A percentile compares a stretch with the other conserved stretches of the same genome.
Evolutionary conservation across 179 eudicot species (phyloP).

Genomic region (Spergularia azorica): DNA sequence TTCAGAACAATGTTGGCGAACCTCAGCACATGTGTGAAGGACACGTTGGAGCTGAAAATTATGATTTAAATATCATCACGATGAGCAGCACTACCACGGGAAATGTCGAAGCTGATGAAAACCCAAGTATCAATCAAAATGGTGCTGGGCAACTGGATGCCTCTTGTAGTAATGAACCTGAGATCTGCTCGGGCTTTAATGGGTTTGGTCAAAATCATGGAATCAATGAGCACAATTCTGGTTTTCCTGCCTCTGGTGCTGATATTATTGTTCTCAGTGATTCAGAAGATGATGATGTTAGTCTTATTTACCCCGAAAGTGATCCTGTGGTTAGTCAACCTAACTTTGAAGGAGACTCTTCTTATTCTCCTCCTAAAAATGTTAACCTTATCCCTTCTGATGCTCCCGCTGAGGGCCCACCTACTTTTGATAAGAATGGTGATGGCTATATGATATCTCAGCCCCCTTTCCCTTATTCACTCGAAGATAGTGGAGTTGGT

Average conservation of each 20-base stretch:
- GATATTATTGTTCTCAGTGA: constrained; percentile 68
- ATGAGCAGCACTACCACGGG: constrained; percentile 64
- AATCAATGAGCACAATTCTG: constrained; percentile 22
- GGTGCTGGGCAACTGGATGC: constrained; percentile 30
- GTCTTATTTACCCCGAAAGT: constrained; percentile 34
- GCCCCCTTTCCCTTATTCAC: constrained; percentile 19
- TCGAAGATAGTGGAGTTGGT: constrained; percentile 23
- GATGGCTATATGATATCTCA: constrained; percentile 23
- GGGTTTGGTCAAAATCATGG: constrained; percentile 17
- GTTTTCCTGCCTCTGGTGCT: constrained; percentile 27
- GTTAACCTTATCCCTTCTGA: constrained; percentile 22
- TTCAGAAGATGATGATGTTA: constrained; percentile 65
- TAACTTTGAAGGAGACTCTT: constrained; percentile 11
- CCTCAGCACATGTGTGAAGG: constrained; percentile 19
- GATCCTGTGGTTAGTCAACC: constrained; percentile 16
- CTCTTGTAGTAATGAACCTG: constrained; percentile 31
- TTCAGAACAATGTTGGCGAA: constrained; percentile 22
- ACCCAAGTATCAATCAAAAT: constrained; percentile 36
- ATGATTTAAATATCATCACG: constrained; percentile 37
- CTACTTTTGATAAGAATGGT: constrained; percentile 15
- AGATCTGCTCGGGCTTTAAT: constrained; percentile 32
- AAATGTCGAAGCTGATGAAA: constrained; percentile 36
- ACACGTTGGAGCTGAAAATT: constrained; percentile 24
- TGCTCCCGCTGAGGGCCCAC: constrained; percentile 25
- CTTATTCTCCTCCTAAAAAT: constrained; percentile 20